These are phyloP conservation scores for Spiraea crenata DNA, from an alignment of 331 rosid genomes.

Conservation along the genomic window DNA sequence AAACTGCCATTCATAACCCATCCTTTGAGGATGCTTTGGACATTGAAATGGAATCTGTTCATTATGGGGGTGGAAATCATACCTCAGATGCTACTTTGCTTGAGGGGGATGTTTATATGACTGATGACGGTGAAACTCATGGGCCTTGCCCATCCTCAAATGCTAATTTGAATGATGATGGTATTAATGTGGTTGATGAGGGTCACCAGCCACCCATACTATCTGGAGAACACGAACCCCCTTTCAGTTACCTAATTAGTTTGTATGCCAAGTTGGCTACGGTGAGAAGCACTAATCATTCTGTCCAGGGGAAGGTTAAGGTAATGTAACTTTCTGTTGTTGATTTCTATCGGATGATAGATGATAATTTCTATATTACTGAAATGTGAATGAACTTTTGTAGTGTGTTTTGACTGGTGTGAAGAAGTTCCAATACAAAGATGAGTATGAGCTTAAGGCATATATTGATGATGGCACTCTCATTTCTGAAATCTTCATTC, in stretches of 20 bases:
- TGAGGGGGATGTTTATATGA: constrained; percentile 32
- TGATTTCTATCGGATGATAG: not conserved
- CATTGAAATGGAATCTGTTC: constrained; percentile 23
- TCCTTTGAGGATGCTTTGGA: constrained; percentile 30
- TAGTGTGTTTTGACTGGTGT: constrained; percentile 92
- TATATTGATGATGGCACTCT: constrained; percentile 93
- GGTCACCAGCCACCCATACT: constrained; percentile 40
- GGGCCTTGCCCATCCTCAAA: constrained; percentile 32
- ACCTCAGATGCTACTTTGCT: constrained; percentile 25
- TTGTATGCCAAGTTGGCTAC: constrained; percentile 77
- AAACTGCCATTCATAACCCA: constrained; percentile 2
- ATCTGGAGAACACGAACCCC: constrained; percentile 54
- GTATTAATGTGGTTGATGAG: constrained; percentile 40
- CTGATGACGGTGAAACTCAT: constrained; percentile 9
- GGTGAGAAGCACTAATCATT: constrained; percentile 35
- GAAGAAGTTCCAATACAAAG: constrained; percentile 71
- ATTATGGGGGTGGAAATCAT: constrained; percentile 8
- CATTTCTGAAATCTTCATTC: constrained; percentile 70
- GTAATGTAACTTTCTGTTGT: constrained; percentile 35
- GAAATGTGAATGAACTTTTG: constrained; percentile 26
- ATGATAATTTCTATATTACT: constrained; percentile 10
- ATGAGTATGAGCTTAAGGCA: constrained; percentile 68
- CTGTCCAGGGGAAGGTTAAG: constrained; percentile 75
- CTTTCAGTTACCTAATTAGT: constrained; percentile 82
- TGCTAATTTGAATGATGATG: constrained; percentile 33